Evolutionary conservation across 768 basidiomycete species (phyloP).

Genomic region (Trametes cingulata): DNA sequence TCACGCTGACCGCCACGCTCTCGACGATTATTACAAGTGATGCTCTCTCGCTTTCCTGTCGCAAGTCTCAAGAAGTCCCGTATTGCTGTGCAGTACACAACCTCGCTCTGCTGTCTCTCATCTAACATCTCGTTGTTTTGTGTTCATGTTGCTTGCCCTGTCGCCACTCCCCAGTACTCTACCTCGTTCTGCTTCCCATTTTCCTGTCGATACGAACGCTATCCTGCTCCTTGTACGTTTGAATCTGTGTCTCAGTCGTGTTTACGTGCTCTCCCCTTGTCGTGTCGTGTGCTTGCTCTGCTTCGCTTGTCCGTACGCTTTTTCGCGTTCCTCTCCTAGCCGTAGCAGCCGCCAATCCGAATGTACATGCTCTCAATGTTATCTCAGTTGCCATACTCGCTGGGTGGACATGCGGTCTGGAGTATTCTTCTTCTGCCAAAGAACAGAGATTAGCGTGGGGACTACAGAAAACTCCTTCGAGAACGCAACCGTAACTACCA

Average conservation of each 20-base stretch:
- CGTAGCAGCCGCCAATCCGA: too few species aligned
- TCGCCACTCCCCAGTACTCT: neutral
- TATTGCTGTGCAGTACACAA: constrained; percentile 1
- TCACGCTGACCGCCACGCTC: neutral
- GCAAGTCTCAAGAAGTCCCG: neutral
- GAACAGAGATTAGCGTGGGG: too few species aligned
- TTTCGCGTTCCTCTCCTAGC: too few species aligned
- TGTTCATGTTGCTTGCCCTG: neutral
- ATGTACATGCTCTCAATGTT: too few species aligned
- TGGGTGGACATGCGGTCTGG: too few species aligned
- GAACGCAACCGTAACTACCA: too few species aligned
- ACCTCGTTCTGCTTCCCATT: neutral
- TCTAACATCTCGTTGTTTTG: neutral
- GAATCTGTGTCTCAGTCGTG: neutral
- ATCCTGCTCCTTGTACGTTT: neutral
- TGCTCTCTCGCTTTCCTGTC: neutral
- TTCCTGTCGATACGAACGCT: neutral
- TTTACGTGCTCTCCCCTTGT: neutral
- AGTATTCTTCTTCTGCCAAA: too few species aligned
- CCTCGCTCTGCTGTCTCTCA: neutral
- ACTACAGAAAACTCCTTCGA: too few species aligned
- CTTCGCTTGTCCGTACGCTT: too few species aligned
- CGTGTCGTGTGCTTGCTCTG: too few species aligned
- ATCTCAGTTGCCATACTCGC: too few species aligned
- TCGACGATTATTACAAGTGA: constrained; percentile 18